These are phyloP conservation scores for Solanum bulbocastanum DNA, from an alignment of 257 asterid genomes.

Conservation along the genomic window DNA sequence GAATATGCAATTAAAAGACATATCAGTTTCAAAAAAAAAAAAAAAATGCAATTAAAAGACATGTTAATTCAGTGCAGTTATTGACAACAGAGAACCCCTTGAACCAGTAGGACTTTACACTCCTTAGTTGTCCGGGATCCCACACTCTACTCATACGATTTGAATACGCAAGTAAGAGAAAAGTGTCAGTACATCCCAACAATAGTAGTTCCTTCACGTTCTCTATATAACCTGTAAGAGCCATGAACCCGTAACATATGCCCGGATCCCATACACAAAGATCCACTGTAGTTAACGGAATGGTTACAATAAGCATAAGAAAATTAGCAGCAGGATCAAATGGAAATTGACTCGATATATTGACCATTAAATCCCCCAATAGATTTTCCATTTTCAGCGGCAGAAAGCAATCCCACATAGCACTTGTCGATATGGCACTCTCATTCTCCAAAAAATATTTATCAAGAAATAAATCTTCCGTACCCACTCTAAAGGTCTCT, in stretches of 20 bases:
- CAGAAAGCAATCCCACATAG: no score
- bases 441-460: not conserved
- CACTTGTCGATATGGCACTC: not conserved
- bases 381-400: not conserved
- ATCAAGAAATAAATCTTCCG: not conserved
- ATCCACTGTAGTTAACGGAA: not conserved
- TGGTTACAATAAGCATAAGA: not conserved
- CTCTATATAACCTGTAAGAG: not conserved
- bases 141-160: not conserved
- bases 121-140: not conserved
- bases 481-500: not conserved
- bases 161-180: not conserved
- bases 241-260: not conserved
- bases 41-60: not conserved
- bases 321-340: not conserved
- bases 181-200: not conserved
- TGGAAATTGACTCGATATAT: not conserved
- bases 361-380: not conserved
- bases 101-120: not conserved
- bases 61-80: not conserved
- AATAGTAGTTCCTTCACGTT: not conserved
- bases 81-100: not conserved
- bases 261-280: not conserved
- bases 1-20: not conserved
- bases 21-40: no score